Percentiles rank a stretch among this genome's conserved stretches.
Conservation (phyloP, 78 protist species). For the Dictyostelium brefeldianum region DNA sequence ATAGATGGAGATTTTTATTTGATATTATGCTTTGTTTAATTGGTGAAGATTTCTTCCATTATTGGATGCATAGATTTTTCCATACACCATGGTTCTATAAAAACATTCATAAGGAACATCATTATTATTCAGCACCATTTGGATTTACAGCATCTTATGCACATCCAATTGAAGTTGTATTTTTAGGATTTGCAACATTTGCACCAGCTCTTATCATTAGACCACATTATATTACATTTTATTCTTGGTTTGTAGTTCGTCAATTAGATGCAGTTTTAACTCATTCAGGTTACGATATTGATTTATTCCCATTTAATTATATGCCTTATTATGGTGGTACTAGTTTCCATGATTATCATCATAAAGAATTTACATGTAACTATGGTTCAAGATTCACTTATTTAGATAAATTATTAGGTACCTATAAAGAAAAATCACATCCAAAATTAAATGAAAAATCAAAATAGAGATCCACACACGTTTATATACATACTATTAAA, state of each 20-base stretch:
- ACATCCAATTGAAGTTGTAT: conserved; percentile 73
- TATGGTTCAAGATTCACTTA: conserved; percentile 77
- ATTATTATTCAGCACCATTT: conserved; percentile 80
- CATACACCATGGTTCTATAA: conserved; percentile 83
- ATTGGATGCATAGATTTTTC: conserved; percentile 83
- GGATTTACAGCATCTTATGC: conserved; percentile 83
- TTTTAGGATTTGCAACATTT: conserved; percentile 78
- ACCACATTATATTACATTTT: conserved; percentile 68
- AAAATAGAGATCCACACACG: not conserved
- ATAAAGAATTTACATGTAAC: conserved; percentile 76
- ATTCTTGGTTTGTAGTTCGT: conserved; percentile 78
- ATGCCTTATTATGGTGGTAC: conserved; percentile 78
- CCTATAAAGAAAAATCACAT: conserved; percentile 54
- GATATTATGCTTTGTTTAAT: conserved; percentile 69
- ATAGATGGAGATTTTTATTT: conserved; percentile 64
- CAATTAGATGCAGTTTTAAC: conserved; percentile 74
- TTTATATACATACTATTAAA: not conserved
- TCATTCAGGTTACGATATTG: conserved; percentile 80
- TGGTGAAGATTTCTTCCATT: conserved; percentile 82
- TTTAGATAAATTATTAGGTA: conserved; percentile 52
- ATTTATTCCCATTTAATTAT: conserved; percentile 61
- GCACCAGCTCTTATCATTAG: conserved; percentile 71
- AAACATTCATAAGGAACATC: conserved; percentile 80
- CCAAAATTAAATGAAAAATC: not conserved
- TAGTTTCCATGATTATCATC: conserved; percentile 79